Percentiles rank a stretch among this genome's conserved stretches.
These are phyloP conservation scores for Solanum raphanifolium DNA, from an alignment of 257 asterid species.

Conservation along the genomic window DNA sequence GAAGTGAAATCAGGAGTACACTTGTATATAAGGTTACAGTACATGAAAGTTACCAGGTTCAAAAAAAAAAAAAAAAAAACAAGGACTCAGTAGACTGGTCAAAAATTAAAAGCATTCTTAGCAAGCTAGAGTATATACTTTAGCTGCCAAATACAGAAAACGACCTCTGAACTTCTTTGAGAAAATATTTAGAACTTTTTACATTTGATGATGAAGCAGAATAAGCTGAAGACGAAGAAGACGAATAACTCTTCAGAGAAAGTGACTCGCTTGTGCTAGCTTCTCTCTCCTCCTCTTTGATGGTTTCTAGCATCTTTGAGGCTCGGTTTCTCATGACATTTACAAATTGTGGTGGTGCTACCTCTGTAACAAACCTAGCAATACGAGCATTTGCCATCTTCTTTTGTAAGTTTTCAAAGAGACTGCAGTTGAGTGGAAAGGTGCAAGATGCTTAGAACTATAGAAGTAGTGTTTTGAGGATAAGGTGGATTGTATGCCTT, in stretches of 20 bases:
- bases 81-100: background rate
- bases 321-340: constrained; percentile 40
- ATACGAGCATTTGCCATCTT: constrained; percentile 52
- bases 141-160: constrained; percentile 6
- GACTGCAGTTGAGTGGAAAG: background rate
- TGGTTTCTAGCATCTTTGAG: constrained; percentile 57
- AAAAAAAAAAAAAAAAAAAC: background rate
- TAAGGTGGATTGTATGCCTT: background rate
- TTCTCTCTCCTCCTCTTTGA: constrained; percentile 63
- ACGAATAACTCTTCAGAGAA: background rate
- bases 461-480: background rate
- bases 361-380: constrained; percentile 50
- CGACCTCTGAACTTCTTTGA: constrained; percentile 10
- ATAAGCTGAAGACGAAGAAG: no score
- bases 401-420: background rate
- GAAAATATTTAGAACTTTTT: background rate
- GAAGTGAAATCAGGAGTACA: no score
- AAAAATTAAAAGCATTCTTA: background rate
- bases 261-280: background rate
- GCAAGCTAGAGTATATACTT: background rate
- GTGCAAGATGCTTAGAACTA: background rate
- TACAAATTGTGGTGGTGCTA: constrained; percentile 59
- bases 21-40: no score
- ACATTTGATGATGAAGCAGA: background rate
- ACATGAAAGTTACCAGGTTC: no score